A percentile compares a stretch with the other conserved stretches of the same genome.
Evolutionary conservation across 2,329 filamentous ascomycete genomes (phyloP).

Genomic region (Pyricularia pennisetigena): DNA sequence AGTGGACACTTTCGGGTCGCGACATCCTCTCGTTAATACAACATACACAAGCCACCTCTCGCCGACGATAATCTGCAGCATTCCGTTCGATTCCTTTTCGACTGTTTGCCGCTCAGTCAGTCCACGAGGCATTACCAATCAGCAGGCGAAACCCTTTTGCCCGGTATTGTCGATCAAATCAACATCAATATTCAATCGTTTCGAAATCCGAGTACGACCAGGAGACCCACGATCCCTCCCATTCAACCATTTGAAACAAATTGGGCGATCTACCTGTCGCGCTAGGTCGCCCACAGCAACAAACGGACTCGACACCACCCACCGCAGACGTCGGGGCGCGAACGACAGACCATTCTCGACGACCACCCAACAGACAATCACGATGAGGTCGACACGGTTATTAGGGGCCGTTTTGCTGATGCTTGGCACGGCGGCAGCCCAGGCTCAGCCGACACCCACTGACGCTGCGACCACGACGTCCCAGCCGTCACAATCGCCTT

Average conservation of each 20-base stretch:
- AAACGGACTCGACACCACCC: not conserved
- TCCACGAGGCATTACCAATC: not conserved
- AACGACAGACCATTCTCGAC: not conserved
- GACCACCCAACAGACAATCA: not conserved
- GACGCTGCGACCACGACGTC: not conserved
- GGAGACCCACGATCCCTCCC: not conserved
- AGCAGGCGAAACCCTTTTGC: not conserved
- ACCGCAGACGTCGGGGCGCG: not conserved
- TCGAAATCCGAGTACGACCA: not conserved
- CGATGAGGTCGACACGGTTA: not conserved
- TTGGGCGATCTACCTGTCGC: not conserved
- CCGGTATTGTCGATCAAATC: not conserved
- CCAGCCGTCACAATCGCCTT: not conserved
- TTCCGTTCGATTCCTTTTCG: not conserved
- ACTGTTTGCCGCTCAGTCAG: not conserved
- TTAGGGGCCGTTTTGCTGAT: not conserved
- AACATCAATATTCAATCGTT: not conserved
- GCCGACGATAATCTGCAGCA: not conserved
- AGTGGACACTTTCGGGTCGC: not conserved
- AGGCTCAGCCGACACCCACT: not conserved
- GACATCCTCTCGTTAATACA: not conserved
- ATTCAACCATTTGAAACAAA: not conserved
- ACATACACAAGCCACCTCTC: not conserved
- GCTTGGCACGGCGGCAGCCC: not conserved
- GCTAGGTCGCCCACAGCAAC: not conserved